Percentiles rank a stretch among this genome's conserved stretches.
Conservation (phyloP, 192 early-diverging fungal genomes). For the Backusella westeae region DNA sequence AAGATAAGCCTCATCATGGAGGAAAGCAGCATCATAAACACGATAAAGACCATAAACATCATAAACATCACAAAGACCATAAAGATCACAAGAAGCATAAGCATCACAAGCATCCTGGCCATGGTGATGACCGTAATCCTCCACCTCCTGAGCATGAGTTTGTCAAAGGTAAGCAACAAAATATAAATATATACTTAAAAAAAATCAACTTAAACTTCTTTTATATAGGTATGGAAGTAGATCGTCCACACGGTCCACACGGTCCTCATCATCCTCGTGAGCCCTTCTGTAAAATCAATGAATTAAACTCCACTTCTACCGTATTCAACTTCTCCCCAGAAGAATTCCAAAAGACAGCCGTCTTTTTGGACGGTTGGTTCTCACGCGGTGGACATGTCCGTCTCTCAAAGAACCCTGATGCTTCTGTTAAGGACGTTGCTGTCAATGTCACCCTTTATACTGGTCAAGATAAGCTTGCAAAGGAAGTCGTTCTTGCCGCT, state of each 20-base stretch:
- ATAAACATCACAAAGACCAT: neutral
- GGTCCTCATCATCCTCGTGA: neutral
- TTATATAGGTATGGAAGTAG: neutral
- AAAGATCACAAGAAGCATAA: neutral
- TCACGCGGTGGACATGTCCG: constrained; percentile 7
- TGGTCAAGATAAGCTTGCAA: neutral
- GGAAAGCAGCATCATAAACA: neutral
- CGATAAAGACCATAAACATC: neutral
- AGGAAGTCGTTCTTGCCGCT: constrained; percentile 11
- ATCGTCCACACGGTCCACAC: neutral
- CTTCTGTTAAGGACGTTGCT: constrained; percentile 4
- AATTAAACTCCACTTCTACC: neutral
- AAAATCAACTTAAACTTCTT: neutral
- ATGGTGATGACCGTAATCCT: neutral
- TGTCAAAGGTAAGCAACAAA: neutral
- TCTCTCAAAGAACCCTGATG: neutral
- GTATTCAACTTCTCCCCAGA: constrained; percentile 28
- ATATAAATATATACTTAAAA: neutral
- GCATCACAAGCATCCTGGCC: neutral
- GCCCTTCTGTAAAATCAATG: constrained; percentile 13
- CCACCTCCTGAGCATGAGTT: constrained; percentile 2
- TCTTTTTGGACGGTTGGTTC: constrained; percentile 20
- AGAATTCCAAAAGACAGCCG: constrained; percentile 16
- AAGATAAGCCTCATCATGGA: neutral
- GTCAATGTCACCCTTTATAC: constrained; percentile 20